Percentiles rank a stretch among this genome's conserved stretches.
phyloP scores from a whole-genome alignment of 345 rosid species.

The Angophora floribunda region DNA sequence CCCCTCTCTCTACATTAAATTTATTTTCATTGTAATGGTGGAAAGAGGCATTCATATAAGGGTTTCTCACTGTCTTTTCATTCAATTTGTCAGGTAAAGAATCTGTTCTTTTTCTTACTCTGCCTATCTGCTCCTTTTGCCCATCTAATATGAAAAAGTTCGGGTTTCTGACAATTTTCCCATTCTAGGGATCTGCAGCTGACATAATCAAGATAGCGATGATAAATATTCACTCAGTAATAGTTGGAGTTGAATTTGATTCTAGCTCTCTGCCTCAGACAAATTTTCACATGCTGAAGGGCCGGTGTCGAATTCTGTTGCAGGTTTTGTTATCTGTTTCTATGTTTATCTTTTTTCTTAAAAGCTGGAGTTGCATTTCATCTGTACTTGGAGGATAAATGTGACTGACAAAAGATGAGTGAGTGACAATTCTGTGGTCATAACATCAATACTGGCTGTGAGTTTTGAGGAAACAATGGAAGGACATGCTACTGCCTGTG shows the following conservation, averaged over 20 bases:
- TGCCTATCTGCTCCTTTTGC: neutral
- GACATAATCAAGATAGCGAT: constrained; percentile 93
- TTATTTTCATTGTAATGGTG: neutral
- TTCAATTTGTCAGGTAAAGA: neutral
- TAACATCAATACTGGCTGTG: neutral
- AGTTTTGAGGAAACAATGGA: neutral
- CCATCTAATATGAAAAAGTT: neutral
- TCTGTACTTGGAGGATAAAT: neutral
- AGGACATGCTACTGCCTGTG: neutral
- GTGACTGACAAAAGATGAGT: neutral
- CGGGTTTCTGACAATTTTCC: neutral
- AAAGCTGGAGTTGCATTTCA: neutral
- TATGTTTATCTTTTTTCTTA: neutral
- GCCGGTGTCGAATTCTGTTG: constrained; percentile 70
- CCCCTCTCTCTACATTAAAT: neutral
- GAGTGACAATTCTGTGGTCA: neutral
- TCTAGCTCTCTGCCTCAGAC: constrained; percentile 26
- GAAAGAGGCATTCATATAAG: neutral
- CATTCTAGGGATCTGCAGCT: constrained; percentile 85
- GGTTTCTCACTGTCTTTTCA: neutral
- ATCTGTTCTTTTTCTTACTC: neutral
- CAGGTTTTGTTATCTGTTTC: constrained; percentile 35
- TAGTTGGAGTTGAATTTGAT: constrained; percentile 34
- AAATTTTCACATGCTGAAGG: constrained; percentile 60
- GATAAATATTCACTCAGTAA: constrained; percentile 59